Percentiles rank a stretch among this genome's conserved stretches.
Evolutionary conservation across 2,329 filamentous ascomycete genomes (phyloP).

Genomic region (Beauveria sp.): DNA sequence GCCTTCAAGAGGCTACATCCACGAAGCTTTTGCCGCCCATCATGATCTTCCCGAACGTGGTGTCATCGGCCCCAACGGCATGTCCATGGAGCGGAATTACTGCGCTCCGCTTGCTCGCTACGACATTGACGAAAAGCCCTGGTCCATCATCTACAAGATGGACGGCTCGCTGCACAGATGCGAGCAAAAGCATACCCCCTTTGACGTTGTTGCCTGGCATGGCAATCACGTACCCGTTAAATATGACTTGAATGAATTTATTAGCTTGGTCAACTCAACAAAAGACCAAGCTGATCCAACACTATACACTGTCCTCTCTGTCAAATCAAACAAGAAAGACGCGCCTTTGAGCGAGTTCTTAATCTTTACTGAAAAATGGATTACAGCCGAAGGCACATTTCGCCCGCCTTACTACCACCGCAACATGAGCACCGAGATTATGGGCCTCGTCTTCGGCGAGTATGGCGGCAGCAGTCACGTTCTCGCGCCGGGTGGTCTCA

Average conservation of each 20-base stretch:
- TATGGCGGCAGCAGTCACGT: slow-evolving; percentile 23
- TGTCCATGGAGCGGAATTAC: slow-evolving; percentile 61
- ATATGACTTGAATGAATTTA: slow-evolving; percentile 47
- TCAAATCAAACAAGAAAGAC: slow-evolving; percentile 46
- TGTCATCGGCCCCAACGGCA: slow-evolving; percentile 56
- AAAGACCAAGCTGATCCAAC: slow-evolving; percentile 60
- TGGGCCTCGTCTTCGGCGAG: slow-evolving; percentile 40
- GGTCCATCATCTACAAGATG: slow-evolving; percentile 55
- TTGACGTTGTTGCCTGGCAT: slow-evolving; percentile 66
- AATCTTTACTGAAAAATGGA: slow-evolving; percentile 60
- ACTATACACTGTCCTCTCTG: slow-evolving; percentile 59
- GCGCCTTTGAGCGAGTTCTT: slow-evolving; percentile 55
- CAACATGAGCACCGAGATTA: slow-evolving; percentile 49
- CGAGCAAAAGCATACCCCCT: slow-evolving; percentile 57
- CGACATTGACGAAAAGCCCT: slow-evolving; percentile 45
- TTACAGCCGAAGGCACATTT: slow-evolving; percentile 54
- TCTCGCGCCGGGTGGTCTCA: slow-evolving; percentile 23
- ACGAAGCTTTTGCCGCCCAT: slow-evolving; percentile 58
- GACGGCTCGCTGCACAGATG: slow-evolving; percentile 52
- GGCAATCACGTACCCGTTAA: slow-evolving; percentile 58
- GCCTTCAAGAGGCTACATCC: slow-evolving; percentile 56
- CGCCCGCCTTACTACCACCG: slow-evolving; percentile 60
- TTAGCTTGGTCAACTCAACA: slow-evolving; percentile 50
- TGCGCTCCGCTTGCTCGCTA: slow-evolving; percentile 53
- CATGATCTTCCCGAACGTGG: slow-evolving; percentile 61